A percentile compares a stretch with the other conserved stretches of the same genome.
Conservation (phyloP, 2,329 filamentous ascomycete genomes). For the Hypoxylon sp. region DNA sequence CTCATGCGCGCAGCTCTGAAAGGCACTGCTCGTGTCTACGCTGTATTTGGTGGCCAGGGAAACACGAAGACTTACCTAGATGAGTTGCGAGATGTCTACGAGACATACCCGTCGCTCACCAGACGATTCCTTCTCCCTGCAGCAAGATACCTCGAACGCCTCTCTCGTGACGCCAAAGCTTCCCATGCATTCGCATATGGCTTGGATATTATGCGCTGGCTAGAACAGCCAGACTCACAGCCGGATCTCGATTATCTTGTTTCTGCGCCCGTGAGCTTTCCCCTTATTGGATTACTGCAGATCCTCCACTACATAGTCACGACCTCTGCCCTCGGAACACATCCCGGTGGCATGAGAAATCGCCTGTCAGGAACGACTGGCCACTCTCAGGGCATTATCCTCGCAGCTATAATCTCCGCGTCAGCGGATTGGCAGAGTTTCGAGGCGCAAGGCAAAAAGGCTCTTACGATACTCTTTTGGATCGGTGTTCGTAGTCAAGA, state of each 20-base stretch:
- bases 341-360: constrained; percentile 50
- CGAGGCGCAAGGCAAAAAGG: constrained; percentile 45
- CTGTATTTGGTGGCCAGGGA: constrained; percentile 45
- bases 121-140: constrained; percentile 36
- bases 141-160: constrained; percentile 32
- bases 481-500: constrained; percentile 51
- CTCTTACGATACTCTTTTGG: constrained; percentile 53
- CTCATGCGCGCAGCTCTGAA: constrained; percentile 39
- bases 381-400: constrained; percentile 56
- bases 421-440: constrained; percentile 53
- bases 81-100: constrained; percentile 41
- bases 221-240: constrained; percentile 44
- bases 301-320: constrained; percentile 51
- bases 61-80: constrained; percentile 45
- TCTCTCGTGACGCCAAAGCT: constrained; percentile 40
- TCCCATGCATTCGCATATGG: constrained; percentile 45
- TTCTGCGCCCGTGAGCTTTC: constrained; percentile 55
- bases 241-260: constrained; percentile 52
- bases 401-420: constrained; percentile 52
- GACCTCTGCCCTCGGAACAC: constrained; percentile 47
- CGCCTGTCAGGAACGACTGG: constrained; percentile 49
- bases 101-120: constrained; percentile 39
- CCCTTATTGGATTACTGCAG: constrained; percentile 54
- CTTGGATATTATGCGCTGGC: constrained; percentile 50
- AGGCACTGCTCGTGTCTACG: constrained; percentile 39